Evolutionary conservation across 2,329 filamentous ascomycete species (phyloP).

Genomic region (Ophiosphaerella narmari): DNA sequence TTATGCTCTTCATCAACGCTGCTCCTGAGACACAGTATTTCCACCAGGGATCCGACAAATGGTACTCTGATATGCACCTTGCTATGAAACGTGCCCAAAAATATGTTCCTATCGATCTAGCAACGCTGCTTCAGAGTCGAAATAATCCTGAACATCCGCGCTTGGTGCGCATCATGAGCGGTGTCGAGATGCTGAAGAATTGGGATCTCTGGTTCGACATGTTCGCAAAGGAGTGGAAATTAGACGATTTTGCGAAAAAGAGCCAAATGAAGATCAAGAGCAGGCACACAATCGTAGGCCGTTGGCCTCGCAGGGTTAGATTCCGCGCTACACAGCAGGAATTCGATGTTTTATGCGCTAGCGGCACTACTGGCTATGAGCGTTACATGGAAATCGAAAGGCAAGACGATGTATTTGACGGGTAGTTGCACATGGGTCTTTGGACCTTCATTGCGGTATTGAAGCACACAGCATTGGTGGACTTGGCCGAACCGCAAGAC

Average conservation of each 20-base stretch:
- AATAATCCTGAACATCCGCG: neutral
- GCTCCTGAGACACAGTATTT: neutral
- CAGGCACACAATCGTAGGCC: neutral
- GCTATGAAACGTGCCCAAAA: neutral
- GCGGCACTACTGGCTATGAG: neutral
- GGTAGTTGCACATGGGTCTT: too few relatives aligned
- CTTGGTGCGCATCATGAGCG: neutral
- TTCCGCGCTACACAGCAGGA: neutral
- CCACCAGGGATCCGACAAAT: too few relatives aligned
- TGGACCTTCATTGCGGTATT: too few relatives aligned
- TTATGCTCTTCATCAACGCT: constrained; percentile 52
- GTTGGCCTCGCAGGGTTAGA: neutral
- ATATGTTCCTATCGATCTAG: neutral
- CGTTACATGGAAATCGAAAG: neutral
- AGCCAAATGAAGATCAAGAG: neutral
- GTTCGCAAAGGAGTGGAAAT: neutral
- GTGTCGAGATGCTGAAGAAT: neutral
- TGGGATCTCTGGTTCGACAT: neutral
- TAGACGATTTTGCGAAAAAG: neutral
- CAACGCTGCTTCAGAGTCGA: too few relatives aligned
- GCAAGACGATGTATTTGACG: too few relatives aligned
- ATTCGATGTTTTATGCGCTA: neutral
- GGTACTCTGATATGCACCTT: neutral
- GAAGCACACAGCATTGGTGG: too few relatives aligned
- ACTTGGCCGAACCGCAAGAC: too few relatives aligned